A percentile compares a stretch with the other conserved stretches of the same genome.
Conservation (phyloP, 371 early-diverging fungal species). For the Catenaria anguillulae region DNA sequence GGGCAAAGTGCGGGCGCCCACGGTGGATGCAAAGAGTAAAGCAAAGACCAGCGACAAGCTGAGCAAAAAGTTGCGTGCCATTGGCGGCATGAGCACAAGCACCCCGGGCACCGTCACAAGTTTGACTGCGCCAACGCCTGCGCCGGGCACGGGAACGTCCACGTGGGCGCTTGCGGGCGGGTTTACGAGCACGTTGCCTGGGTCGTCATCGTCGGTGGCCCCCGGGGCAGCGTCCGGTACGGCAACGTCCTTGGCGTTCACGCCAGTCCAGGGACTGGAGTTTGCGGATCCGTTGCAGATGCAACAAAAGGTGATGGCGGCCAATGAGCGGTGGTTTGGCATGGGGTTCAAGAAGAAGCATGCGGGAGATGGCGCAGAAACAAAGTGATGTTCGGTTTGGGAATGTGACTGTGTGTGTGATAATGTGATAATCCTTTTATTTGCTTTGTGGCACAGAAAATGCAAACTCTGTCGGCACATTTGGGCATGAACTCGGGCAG, state of each 20-base stretch:
- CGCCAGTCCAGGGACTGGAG: slow-evolving; percentile 91
- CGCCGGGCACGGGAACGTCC: slow-evolving; percentile 10
- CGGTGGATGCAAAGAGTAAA: slow-evolving; percentile 44
- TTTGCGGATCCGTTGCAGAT: slow-evolving; percentile 70
- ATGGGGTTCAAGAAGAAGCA: not conserved
- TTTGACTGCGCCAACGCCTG: slow-evolving; percentile 22
- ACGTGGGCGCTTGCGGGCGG: slow-evolving; percentile 4
- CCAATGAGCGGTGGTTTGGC: slow-evolving; percentile 64
- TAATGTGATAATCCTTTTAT: too few species aligned
- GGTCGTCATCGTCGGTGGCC: slow-evolving; percentile 21
- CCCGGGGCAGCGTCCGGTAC: slow-evolving; percentile 48
- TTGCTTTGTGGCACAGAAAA: too few species aligned
- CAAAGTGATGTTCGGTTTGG: too few species aligned
- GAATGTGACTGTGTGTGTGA: too few species aligned
- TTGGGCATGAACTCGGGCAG: too few species aligned
- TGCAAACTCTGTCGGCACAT: not conserved
- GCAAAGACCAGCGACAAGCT: slow-evolving; percentile 48
- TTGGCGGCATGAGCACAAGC: slow-evolving; percentile 7
- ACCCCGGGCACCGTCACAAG: slow-evolving; percentile 12
- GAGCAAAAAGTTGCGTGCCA: slow-evolving; percentile 9
- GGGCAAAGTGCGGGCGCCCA: slow-evolving; percentile 53
- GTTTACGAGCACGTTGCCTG: not conserved
- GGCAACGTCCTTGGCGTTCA: slow-evolving; percentile 81
- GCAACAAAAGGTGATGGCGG: slow-evolving; percentile 40
- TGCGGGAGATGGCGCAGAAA: not conserved